Evolutionary conservation across 2,329 filamentous ascomycete species (phyloP), one percentile per base, ranked within the genome.

Genomic region (Aureobasidium uvarum): DNA sequence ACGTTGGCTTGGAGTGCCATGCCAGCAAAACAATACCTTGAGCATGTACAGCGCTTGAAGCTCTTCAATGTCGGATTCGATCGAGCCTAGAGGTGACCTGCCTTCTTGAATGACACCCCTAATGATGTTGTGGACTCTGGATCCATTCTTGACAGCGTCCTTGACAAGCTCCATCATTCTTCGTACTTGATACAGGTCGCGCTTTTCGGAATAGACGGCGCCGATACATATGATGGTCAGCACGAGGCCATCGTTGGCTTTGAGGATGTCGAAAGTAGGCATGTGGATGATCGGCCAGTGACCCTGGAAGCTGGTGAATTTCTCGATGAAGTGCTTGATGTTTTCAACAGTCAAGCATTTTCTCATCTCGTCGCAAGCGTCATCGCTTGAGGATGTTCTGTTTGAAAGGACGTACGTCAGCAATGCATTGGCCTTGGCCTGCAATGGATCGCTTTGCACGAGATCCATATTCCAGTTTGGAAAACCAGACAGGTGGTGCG

Each of bases 231-330:
- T 86, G 81, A 92, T 89, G 67, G 83, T 83, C 67, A 89, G 81
- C 58, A 90, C 78, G 67, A 92, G 81, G 69, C 87, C 86, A 67
- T 87, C 85, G 73, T 88, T 86, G 54, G 86, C 84, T 68, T 87
- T 83, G 67, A 84, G 80, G 62, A 89, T 83, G 72, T 86, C 84
- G 76, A 92, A 90, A 10, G 88, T 89, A 41, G 88, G 84, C 74
- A 89, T 82, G 72, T 92, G 89, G 62, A 92, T 82, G 69, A 90
- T 82, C 23, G 89, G 86, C 79, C 90, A 90, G 75, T 92, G 89
- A 67, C 85, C 83, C 74, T 91, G 86, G 75, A 88, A 91, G 75
- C 90, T 86, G 67, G 83, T 86, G 79, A 89, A 91, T 72, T 87
- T 83, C 71, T 87, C 83, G 74, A 91, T 81, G 74, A 90, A 90